A percentile compares a stretch with the other conserved stretches of the same genome.
These are phyloP conservation scores for Blastocystis sp. DNA, from an alignment of 352 stramenopile species.

Conservation along the genomic window DNA sequence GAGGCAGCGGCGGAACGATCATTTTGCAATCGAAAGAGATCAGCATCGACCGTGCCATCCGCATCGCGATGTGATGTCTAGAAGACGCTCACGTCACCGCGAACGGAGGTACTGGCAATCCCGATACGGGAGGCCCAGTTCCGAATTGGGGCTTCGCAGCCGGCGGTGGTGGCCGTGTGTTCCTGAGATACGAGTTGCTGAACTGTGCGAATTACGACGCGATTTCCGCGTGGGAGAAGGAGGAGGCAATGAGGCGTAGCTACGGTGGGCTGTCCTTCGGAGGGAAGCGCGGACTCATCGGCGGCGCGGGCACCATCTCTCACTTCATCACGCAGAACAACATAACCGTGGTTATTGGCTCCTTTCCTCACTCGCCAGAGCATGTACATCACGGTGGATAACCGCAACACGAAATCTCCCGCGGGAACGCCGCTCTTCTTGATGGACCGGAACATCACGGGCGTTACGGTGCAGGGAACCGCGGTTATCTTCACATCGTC, in stretches of 20 bases:
- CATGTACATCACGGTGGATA: conserved; percentile 15
- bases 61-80: not conserved
- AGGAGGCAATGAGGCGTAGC: not conserved
- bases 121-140: not conserved
- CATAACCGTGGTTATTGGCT: not conserved
- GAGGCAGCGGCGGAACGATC: conserved; percentile 28
- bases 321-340: conserved; percentile 12
- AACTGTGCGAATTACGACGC: conserved; percentile 5
- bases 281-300: conserved; percentile 3
- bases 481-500: not conserved
- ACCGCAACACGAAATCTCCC: conserved; percentile 4
- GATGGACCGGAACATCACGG: not conserved
- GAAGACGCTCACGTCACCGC: conserved; percentile 2
- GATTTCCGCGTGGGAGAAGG: not conserved
- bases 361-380: not conserved
- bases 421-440: conserved; percentile 25
- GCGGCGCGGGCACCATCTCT: conserved; percentile 13
- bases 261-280: not conserved
- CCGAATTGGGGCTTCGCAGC: not conserved
- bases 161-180: conserved; percentile 16
- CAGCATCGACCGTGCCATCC: conserved; percentile 1
- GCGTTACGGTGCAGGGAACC: conserved; percentile 30
- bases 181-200: conserved; percentile 15
- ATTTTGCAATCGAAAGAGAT: not conserved
- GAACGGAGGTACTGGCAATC: conserved; percentile 15